A percentile compares a stretch with the other conserved stretches of the same genome.
phyloP scores from a whole-genome alignment of 768 basidiomycete genomes.

The Lentinus brumalis region DNA sequence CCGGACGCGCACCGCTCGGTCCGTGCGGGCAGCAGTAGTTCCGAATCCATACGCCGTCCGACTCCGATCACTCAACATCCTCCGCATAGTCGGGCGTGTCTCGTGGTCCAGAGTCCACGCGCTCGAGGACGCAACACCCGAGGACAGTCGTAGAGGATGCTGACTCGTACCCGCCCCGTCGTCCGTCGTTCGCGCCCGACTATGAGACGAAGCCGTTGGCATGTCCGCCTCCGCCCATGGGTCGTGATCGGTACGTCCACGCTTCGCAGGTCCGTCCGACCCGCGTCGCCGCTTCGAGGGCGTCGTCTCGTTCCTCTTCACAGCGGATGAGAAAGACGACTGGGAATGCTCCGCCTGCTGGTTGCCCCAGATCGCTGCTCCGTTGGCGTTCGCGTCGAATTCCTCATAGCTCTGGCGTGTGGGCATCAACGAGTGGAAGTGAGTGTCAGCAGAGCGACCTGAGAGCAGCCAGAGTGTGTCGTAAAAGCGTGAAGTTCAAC shows the following conservation, averaged over 20 bases:
- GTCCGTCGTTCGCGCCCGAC: conserved; percentile 28
- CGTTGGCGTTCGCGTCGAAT: neutral
- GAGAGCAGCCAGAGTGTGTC: too few species aligned
- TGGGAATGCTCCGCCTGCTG: conserved; percentile 18
- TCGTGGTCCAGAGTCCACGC: conserved; percentile 11
- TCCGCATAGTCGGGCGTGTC: conserved; percentile 26
- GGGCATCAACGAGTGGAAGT: neutral
- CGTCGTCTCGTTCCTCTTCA: conserved; percentile 21
- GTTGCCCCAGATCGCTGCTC: conserved; percentile 13
- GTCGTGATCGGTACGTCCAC: conserved; percentile 26
- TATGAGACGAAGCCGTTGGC: conserved; percentile 13
- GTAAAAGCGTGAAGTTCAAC: too few species aligned
- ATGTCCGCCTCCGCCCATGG: conserved; percentile 13
- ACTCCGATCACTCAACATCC: conserved; percentile 21
- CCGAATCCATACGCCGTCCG: too few species aligned
- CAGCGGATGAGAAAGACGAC: conserved; percentile 27
- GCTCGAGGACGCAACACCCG: conserved; percentile 5
- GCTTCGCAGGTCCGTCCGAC: conserved; percentile 28
- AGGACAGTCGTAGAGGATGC: conserved; percentile 21
- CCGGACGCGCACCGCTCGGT: too few species aligned
- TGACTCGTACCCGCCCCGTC: conserved; percentile 14
- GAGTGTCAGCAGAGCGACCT: neutral
- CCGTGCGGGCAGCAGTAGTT: too few species aligned
- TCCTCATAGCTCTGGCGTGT: neutral
- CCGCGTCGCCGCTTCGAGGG: conserved; percentile 31